These are phyloP conservation scores for Lathyrus oleraceus DNA, from an alignment of 306 rosid species.

Conservation along the genomic window DNA sequence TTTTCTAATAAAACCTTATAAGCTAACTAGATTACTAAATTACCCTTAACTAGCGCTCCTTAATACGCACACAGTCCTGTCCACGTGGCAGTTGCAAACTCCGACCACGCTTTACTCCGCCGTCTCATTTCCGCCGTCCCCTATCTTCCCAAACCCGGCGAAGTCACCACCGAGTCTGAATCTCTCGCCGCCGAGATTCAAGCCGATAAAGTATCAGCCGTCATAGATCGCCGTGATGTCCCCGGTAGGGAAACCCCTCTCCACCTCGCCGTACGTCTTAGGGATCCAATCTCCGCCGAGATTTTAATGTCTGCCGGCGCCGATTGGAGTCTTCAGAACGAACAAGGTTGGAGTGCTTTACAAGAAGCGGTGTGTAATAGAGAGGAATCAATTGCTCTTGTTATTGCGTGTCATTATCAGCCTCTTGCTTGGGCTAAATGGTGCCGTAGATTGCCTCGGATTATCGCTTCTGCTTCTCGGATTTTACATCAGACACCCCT, in stretches of 20 bases:
- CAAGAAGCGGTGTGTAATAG: conserved; percentile 95
- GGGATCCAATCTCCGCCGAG: conserved; percentile 78
- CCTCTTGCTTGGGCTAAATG: conserved; percentile 99
- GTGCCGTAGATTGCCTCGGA: conserved; percentile 94
- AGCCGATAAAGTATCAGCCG: conserved; percentile 73
- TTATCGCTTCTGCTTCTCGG: conserved; percentile 76
- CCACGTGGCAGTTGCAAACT: conserved; percentile 76
- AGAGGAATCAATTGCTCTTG: conserved; percentile 86
- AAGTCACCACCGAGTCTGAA: conserved; percentile 68
- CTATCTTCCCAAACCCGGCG: conserved; percentile 71
- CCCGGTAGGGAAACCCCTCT: conserved; percentile 97
- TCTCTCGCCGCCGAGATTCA: conserved; percentile 78
- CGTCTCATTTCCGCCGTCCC: conserved; percentile 66
- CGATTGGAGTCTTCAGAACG: conserved; percentile 96
- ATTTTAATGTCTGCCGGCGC: conserved; percentile 96
- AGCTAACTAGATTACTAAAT: background rate
- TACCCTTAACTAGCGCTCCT: background rate
- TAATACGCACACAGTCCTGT: conserved; percentile 66
- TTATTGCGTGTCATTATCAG: conserved; percentile 85
- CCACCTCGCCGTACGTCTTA: conserved; percentile 90
- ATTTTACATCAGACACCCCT: conserved; percentile 31
- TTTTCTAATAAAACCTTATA: background rate
- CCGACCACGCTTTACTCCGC: conserved; percentile 73
- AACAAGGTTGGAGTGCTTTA: conserved; percentile 96
- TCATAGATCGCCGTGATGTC: conserved; percentile 87